These are phyloP conservation scores for Logfia minima DNA, from an alignment of 129 eudicot genomes.

Conservation along the genomic window DNA sequence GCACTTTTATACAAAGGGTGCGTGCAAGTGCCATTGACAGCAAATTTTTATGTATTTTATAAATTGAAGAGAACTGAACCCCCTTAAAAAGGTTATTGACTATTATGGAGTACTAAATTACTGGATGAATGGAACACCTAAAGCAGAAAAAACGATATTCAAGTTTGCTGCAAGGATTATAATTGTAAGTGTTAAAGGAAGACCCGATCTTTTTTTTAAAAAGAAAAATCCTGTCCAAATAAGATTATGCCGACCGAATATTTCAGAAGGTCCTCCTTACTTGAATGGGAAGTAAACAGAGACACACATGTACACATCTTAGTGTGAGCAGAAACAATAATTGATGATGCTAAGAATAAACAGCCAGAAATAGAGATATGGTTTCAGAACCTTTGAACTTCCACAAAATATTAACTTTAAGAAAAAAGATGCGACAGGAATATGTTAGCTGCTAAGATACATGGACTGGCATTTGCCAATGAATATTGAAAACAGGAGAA, in stretches of 20 bases:
- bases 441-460: not conserved
- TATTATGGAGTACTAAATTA: not conserved
- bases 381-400: not conserved
- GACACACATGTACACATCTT: not conserved
- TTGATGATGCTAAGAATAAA: not conserved
- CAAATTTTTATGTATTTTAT: no score
- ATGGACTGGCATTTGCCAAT: constrained; percentile 22
- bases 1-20: no score
- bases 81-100: not conserved
- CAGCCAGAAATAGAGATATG: constrained; percentile 5
- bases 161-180: no score
- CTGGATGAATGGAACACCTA: not conserved
- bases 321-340: not conserved
- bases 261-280: not conserved
- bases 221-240: not conserved
- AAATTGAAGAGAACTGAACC: not conserved
- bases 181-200: no score
- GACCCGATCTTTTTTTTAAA: no score
- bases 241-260: not conserved
- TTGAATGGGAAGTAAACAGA: not conserved
- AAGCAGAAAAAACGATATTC: no score
- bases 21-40: no score
- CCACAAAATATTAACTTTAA: not conserved
- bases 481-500: not conserved
- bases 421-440: not conserved